Conservation (phyloP, 495 filamentous ascomycete genomes). For the Neurospora sp. region DNA sequence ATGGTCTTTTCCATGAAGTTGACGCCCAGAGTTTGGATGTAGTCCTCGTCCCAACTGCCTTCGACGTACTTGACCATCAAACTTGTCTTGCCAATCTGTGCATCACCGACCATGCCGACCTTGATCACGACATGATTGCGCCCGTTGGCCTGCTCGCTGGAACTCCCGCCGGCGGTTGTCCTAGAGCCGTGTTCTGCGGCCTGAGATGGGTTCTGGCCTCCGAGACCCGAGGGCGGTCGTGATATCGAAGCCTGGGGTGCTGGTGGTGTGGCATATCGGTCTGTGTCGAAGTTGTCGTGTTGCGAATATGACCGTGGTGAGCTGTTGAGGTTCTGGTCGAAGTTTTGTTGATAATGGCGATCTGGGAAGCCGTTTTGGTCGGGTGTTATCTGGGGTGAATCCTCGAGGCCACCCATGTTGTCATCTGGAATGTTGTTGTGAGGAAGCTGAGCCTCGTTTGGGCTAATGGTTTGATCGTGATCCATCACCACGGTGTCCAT, state of each 20-base stretch:
- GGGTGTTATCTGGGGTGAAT: slow-evolving; percentile 14
- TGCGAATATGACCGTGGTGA: slow-evolving; percentile 18
- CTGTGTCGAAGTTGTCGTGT: slow-evolving; percentile 22
- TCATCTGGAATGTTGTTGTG: slow-evolving; percentile 18
- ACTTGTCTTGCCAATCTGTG: slow-evolving; percentile 97
- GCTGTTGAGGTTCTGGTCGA: slow-evolving; percentile 28
- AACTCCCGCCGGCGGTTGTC: slow-evolving; percentile 26
- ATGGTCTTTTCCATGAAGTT: slow-evolving; percentile 99
- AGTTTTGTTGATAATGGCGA: slow-evolving; percentile 24
- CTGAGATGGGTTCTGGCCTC: slow-evolving; percentile 23
- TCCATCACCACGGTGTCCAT: slow-evolving; percentile 35
- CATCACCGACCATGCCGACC: slow-evolving; percentile 98
- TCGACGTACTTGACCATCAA: slow-evolving; percentile 99
- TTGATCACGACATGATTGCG: slow-evolving; percentile 96
- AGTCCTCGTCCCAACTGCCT: slow-evolving; percentile 98
- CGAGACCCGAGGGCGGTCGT: slow-evolving; percentile 42
- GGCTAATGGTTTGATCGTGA: slow-evolving; percentile 21
- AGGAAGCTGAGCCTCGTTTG: background rate
- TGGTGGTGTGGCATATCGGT: slow-evolving; percentile 32
- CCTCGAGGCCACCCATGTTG: slow-evolving; percentile 29
- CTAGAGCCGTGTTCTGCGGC: slow-evolving; percentile 24
- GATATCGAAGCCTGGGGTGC: slow-evolving; percentile 27
- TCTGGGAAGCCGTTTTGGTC: slow-evolving; percentile 16
- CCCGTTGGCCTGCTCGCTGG: slow-evolving; percentile 34
- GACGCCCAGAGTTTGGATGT: slow-evolving; percentile 96